Conservation (phyloP, 441 rosid genomes). For the Erysimum cheiri region DNA sequence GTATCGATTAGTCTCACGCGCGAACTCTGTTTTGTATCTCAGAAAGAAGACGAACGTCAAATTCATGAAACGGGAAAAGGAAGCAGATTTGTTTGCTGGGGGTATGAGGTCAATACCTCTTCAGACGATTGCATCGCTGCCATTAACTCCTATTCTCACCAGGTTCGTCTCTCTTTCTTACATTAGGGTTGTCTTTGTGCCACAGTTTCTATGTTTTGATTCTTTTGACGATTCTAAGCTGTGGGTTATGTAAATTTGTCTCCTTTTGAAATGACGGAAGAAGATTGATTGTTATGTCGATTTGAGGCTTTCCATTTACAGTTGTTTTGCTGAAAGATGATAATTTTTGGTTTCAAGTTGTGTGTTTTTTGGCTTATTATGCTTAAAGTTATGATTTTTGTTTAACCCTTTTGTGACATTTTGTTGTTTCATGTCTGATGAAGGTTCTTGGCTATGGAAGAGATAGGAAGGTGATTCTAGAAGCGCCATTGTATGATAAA, state of each 20-base stretch:
- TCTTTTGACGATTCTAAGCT: background rate
- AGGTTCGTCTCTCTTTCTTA: conserved; percentile 52
- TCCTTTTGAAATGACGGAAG: background rate
- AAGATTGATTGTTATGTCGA: background rate
- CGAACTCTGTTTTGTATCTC: conserved; percentile 14
- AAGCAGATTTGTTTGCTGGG: conserved; percentile 64
- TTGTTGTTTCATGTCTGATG: background rate
- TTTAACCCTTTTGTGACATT: conserved; percentile 1
- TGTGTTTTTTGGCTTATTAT: background rate
- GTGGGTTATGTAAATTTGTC: background rate
- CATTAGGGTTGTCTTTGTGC: background rate
- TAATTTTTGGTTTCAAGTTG: background rate
- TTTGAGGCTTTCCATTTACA: background rate
- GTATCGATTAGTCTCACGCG: background rate
- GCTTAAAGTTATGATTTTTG: conserved; percentile 12
- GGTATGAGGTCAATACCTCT: conserved; percentile 63
- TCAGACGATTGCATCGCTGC: conserved; percentile 74
- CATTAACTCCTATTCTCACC: conserved; percentile 69
- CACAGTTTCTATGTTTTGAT: background rate
- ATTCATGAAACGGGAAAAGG: background rate
- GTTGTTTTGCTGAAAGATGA: background rate
- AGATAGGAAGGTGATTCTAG: conserved; percentile 63
- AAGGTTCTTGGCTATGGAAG: conserved; percentile 82
- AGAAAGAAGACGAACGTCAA: conserved; percentile 29
- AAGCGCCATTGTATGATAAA: conserved; percentile 64